phyloP scores from a whole-genome alignment of 108 stramenopile species.

The Hondaea fermentalgiana region DNA sequence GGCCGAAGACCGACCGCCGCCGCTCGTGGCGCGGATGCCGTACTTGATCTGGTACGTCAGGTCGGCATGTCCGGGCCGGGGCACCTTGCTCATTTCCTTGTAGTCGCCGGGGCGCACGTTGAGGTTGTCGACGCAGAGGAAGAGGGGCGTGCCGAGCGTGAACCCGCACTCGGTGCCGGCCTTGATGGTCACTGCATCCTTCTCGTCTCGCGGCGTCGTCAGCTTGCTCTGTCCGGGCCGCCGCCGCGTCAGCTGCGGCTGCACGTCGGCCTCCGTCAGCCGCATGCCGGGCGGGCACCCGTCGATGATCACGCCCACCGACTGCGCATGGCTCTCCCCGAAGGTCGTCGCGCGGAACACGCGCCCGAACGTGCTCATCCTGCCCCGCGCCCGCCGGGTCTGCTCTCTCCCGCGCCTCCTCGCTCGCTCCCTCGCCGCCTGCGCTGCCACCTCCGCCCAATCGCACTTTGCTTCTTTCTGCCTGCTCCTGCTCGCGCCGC shows the following conservation, averaged over 20 bases:
- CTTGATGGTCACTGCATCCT: slow-evolving; percentile 84
- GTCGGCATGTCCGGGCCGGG: slow-evolving; percentile 94
- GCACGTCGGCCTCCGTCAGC: slow-evolving; percentile 75
- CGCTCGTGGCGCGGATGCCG: slow-evolving; percentile 91
- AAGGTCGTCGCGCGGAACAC: slow-evolving; percentile 93
- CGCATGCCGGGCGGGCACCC: slow-evolving; percentile 87
- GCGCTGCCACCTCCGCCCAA: no score
- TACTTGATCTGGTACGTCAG: slow-evolving; percentile 97
- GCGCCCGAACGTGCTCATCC: slow-evolving; percentile 67
- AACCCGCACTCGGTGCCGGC: slow-evolving; percentile 67
- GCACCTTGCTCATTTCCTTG: slow-evolving; percentile 85
- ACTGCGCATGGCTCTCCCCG: slow-evolving; percentile 96
- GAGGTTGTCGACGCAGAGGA: slow-evolving; percentile 86
- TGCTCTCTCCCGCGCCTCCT: no score
- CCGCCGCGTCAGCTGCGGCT: slow-evolving; percentile 82
- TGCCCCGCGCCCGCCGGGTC: no score
- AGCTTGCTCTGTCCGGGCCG: slow-evolving; percentile 86
- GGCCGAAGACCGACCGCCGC: slow-evolving; percentile 86
- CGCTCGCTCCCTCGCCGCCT: no score
- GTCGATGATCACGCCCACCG: slow-evolving; percentile 89
- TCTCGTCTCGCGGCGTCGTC: slow-evolving; percentile 93
- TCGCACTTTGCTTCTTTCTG: no score
- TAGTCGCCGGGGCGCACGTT: slow-evolving; percentile 83
- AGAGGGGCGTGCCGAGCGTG: slow-evolving; percentile 94
- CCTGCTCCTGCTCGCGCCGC: no score